Evolutionary conservation across 805 yeast species (phyloP).

Genomic region (Candida montana): DNA sequence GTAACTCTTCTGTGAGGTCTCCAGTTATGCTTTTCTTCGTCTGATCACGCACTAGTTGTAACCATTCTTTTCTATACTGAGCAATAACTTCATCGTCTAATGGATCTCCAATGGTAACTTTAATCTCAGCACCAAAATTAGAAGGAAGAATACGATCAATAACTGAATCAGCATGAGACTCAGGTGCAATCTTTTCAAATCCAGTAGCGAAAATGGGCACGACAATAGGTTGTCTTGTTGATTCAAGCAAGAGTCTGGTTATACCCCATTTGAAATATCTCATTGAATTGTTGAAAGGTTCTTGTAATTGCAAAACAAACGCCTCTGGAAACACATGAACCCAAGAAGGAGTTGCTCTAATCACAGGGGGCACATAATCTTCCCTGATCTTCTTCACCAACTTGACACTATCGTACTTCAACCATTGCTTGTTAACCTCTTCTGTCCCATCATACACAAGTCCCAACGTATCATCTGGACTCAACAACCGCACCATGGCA

Average conservation of each 20-base stretch:
- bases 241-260: slow-evolving; percentile 74
- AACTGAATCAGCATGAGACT: slow-evolving; percentile 45
- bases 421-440: slow-evolving; percentile 15
- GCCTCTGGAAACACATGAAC: slow-evolving; percentile 95
- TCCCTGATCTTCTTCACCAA: slow-evolving; percentile 16
- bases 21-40: slow-evolving; percentile 42
- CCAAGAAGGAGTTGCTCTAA: slow-evolving; percentile 73
- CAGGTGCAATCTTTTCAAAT: slow-evolving; percentile 83
- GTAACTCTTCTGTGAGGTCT: slow-evolving; percentile 59
- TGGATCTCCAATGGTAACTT: slow-evolving; percentile 67
- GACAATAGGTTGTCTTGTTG: slow-evolving; percentile 77
- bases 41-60: slow-evolving; percentile 39
- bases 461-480: slow-evolving; percentile 63
- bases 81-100: slow-evolving; percentile 56
- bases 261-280: slow-evolving; percentile 96
- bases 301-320: slow-evolving; percentile 76
- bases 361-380: slow-evolving; percentile 47
- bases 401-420: slow-evolving; percentile 6
- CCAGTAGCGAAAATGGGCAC: slow-evolving; percentile 86
- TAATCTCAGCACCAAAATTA: slow-evolving; percentile 61
- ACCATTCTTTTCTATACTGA: slow-evolving; percentile 66
- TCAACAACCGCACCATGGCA: slow-evolving; percentile 73
- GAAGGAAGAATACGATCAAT: slow-evolving; percentile 55
- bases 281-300: slow-evolving; percentile 82
- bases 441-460: slow-evolving; percentile 32